Conservation (phyloP, 179 eudicot genomes). For the Camellia oleifera region DNA sequence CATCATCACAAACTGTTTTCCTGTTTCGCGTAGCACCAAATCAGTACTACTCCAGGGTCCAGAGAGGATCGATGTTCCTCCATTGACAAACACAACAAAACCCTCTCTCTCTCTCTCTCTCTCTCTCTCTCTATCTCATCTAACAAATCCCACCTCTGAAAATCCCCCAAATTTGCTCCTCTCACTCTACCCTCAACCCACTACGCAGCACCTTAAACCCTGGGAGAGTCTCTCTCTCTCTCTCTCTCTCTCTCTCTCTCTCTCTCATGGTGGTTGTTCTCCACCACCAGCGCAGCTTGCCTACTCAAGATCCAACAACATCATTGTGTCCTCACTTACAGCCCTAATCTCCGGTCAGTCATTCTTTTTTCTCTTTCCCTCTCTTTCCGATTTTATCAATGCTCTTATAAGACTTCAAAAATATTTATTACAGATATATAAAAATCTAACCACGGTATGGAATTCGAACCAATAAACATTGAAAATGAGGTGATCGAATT, state of each 20-base stretch:
- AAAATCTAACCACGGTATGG: not conserved
- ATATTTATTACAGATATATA: not conserved
- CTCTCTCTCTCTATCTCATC: not conserved
- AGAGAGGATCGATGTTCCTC: not conserved
- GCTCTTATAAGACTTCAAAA: not conserved
- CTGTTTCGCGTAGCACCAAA: not conserved
- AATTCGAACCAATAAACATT: slow-evolving; percentile 16
- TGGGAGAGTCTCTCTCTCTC: not conserved
- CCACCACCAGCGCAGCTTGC: not conserved
- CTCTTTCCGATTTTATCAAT: not conserved
- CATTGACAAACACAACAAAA: no score
- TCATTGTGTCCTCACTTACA: not conserved
- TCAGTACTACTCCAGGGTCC: not conserved
- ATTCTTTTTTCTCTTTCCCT: slow-evolving; percentile 8
- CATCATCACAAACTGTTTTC: not conserved
- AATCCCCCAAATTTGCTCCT: not conserved
- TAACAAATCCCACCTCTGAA: not conserved
- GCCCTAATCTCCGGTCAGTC: slow-evolving; percentile 10
- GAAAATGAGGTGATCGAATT: slow-evolving; percentile 18
- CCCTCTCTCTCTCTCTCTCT: not conserved
- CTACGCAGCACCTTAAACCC: not conserved
- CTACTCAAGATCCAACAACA: not conserved
- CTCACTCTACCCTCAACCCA: not conserved
- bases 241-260: not conserved
- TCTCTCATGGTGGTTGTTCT: not conserved